Evolutionary conservation across 139 green algal species (phyloP).

Genomic region (Cymbomonas tetramitiformis): DNA sequence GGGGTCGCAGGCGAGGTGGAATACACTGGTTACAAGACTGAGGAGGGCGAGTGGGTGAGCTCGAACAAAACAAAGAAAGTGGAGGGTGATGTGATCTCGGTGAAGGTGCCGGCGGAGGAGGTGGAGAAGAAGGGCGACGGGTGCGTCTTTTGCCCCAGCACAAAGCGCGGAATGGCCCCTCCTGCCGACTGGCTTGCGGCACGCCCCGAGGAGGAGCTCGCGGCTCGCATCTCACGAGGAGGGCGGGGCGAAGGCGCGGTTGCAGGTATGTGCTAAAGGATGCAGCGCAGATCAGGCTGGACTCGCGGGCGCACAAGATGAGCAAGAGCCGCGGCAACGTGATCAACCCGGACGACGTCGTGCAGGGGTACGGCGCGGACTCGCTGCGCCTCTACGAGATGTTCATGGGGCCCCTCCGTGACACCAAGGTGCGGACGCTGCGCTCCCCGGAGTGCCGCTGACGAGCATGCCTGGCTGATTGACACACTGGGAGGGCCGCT

Average conservation of each 20-base stretch:
- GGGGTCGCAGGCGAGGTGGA: too few relatives aligned
- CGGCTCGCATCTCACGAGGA: too few relatives aligned
- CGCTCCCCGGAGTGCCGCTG: too few relatives aligned
- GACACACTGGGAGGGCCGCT: too few relatives aligned
- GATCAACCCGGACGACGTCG: slow-evolving; percentile 93
- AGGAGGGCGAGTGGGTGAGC: slow-evolving; percentile 30
- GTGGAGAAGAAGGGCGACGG: slow-evolving; percentile 48
- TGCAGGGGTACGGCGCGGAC: slow-evolving; percentile 80
- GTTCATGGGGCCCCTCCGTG: slow-evolving; percentile 92
- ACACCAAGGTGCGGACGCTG: slow-evolving; percentile 37
- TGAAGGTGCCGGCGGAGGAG: slow-evolving; percentile 35
- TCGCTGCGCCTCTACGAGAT: slow-evolving; percentile 95
- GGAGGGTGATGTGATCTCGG: not conserved
- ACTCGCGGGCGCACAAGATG: slow-evolving; percentile 89
- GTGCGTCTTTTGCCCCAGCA: too few relatives aligned
- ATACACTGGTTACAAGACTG: slow-evolving; percentile 49
- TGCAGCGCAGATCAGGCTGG: slow-evolving; percentile 29
- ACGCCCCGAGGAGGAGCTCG: too few relatives aligned
- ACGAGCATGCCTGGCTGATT: too few relatives aligned
- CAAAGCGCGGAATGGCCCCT: too few relatives aligned
- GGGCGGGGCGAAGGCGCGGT: too few relatives aligned
- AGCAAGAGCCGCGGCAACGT: slow-evolving; percentile 91
- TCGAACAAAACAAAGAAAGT: slow-evolving; percentile 1
- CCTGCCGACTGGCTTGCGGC: not conserved
- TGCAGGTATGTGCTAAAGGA: too few relatives aligned